A percentile compares a stretch with the other conserved stretches of the same genome.
These are phyloP conservation scores for Gaeumannomyces tritici DNA, from an alignment of 2,329 filamentous ascomycete genomes.

Conservation along the genomic window DNA sequence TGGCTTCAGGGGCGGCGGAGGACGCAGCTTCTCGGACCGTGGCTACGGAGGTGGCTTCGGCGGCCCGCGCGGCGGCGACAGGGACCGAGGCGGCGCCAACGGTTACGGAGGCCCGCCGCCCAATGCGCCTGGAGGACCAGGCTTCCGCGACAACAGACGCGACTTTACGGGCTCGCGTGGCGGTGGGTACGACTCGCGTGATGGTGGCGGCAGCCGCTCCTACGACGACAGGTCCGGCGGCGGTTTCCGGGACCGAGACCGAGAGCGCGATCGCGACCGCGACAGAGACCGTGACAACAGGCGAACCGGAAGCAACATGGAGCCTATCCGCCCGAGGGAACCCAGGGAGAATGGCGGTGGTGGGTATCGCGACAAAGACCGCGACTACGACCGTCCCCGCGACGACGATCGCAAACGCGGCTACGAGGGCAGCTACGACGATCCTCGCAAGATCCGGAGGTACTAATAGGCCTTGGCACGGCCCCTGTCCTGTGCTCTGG, in stretches of 20 bases:
- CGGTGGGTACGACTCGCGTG: constrained; percentile 35
- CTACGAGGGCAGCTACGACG: constrained; percentile 75
- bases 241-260: constrained; percentile 39
- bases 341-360: constrained; percentile 12
- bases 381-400: constrained; percentile 44
- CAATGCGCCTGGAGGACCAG: constrained; percentile 52
- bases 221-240: constrained; percentile 36
- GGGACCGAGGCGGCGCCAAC: constrained; percentile 29
- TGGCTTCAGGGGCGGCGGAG: constrained; percentile 33
- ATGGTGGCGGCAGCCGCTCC: constrained; percentile 32
- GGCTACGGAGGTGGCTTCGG: constrained; percentile 45
- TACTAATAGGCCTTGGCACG: constrained; percentile 37
- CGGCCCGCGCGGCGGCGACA: constrained; percentile 31
- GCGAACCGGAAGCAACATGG: constrained; percentile 17
- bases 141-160: constrained; percentile 34
- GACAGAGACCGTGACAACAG: constrained; percentile 32
- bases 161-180: constrained; percentile 33
- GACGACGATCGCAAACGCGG: constrained; percentile 54
- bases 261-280: constrained; percentile 39
- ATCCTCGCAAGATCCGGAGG: constrained; percentile 57
- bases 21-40: constrained; percentile 19
- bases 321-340: constrained; percentile 15
- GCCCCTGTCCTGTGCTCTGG: constrained; percentile 20
- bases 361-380: constrained; percentile 23
- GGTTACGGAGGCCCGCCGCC: constrained; percentile 43